Evolutionary conservation across 768 basidiomycete species (phyloP).

Genomic region (Pisolithus albus): DNA sequence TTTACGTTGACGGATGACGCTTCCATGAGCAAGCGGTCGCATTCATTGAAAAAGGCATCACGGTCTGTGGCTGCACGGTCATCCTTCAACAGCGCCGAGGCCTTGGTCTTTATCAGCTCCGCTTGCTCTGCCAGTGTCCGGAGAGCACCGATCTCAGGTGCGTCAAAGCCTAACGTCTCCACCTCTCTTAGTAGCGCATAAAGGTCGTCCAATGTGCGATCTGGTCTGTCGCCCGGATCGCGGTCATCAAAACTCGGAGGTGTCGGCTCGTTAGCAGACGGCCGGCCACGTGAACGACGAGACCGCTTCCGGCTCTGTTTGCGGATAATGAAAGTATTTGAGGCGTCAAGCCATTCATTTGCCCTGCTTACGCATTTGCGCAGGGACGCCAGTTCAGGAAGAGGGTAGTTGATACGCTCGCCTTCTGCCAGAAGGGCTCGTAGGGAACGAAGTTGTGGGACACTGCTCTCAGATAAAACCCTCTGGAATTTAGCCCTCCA

Average conservation of each 20-base stretch:
- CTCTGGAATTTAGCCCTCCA: conserved; percentile 72
- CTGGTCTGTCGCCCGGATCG: conserved; percentile 63
- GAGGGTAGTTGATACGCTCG: conserved; percentile 71
- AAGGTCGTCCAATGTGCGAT: conserved; percentile 65
- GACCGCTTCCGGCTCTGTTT: conserved; percentile 78
- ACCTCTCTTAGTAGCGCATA: conserved; percentile 65
- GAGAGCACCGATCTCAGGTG: conserved; percentile 61
- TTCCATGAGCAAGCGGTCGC: conserved; percentile 61
- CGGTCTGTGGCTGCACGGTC: conserved; percentile 39
- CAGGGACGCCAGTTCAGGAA: conserved; percentile 65
- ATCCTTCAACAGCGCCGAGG: conserved; percentile 43
- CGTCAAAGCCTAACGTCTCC: conserved; percentile 76
- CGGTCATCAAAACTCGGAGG: conserved; percentile 27
- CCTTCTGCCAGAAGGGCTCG: conserved; percentile 82
- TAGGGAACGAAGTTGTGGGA: conserved; percentile 70
- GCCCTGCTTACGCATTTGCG: conserved; percentile 75
- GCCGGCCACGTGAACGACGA: conserved; percentile 53
- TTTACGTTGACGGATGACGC: conserved; percentile 77
- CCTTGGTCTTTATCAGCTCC: conserved; percentile 56
- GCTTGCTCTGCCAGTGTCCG: conserved; percentile 51
- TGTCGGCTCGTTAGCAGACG: conserved; percentile 36
- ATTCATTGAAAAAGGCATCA: conserved; percentile 56
- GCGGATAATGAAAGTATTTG: conserved; percentile 69
- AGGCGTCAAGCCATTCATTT: conserved; percentile 84
- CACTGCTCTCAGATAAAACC: conserved; percentile 58